These are phyloP conservation scores for Tylopilus intermedius DNA, from an alignment of 768 basidiomycete genomes.

Conservation along the genomic window DNA sequence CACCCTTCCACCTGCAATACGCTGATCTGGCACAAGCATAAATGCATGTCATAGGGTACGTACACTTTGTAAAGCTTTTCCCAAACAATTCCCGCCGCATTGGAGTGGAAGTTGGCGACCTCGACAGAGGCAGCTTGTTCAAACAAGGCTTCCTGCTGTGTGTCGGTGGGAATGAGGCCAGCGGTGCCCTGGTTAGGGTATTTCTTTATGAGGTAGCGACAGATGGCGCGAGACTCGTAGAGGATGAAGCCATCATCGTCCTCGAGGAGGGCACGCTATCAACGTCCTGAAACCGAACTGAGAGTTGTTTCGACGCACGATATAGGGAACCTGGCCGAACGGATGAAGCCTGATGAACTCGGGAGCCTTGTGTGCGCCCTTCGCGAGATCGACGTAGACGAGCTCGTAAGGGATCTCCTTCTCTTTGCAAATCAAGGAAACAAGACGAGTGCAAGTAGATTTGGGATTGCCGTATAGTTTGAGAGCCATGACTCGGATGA, in stretches of 20 bases:
- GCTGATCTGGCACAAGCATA: background rate
- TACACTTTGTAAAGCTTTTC: conserved; percentile 55
- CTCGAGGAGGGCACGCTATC: conserved; percentile 17
- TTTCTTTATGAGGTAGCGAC: conserved; percentile 53
- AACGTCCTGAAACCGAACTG: background rate
- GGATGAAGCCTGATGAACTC: conserved; percentile 50
- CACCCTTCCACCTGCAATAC: no score
- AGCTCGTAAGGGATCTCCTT: conserved; percentile 54
- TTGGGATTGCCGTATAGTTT: conserved; percentile 29
- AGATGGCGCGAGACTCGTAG: conserved; percentile 35
- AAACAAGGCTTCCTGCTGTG: conserved; percentile 20
- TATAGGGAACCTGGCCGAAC: conserved; percentile 48
- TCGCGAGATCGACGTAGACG: conserved; percentile 37
- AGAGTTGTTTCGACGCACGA: conserved; percentile 22
- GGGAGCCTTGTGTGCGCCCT: conserved; percentile 42
- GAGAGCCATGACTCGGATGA: conserved; percentile 30
- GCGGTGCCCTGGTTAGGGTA: conserved; percentile 48
- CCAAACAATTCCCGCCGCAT: conserved; percentile 32
- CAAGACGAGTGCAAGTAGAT: conserved; percentile 50
- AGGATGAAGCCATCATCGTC: conserved; percentile 38
- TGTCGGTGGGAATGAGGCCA: conserved; percentile 40
- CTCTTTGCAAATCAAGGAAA: conserved; percentile 49
- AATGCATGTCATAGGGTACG: conserved; percentile 9
- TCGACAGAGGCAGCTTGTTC: conserved; percentile 43
- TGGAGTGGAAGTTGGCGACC: conserved; percentile 43